Conservation (phyloP, 768 basidiomycete genomes). For the Lentinula sp. region DNA sequence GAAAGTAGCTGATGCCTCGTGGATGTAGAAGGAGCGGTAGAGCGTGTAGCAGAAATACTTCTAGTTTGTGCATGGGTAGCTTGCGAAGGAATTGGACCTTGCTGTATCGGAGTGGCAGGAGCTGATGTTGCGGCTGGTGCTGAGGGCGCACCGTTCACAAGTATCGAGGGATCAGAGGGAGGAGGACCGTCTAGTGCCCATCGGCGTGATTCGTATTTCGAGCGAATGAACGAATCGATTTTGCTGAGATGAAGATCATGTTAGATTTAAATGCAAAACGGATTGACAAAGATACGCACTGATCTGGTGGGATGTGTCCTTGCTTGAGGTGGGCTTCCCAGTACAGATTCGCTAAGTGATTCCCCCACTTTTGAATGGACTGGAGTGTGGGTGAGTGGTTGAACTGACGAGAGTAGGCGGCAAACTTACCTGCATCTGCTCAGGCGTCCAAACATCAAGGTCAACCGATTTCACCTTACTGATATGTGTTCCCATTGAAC, state of each 20-base stretch:
- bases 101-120: conserved; percentile 14
- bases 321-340: conserved; percentile 95
- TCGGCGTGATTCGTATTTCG: conserved; percentile 88
- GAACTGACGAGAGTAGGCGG: not conserved
- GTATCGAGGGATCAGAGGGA: conserved; percentile 72
- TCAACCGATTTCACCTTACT: conserved; percentile 97
- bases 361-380: conserved; percentile 94
- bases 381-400: conserved; percentile 15
- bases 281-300: conserved; percentile 49
- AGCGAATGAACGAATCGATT: conserved; percentile 96
- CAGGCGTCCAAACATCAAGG: conserved; percentile 95
- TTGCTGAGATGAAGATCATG: conserved; percentile 47
- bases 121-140: conserved; percentile 13
- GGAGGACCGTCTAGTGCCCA: conserved; percentile 93
- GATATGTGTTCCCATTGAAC: conserved; percentile 98
- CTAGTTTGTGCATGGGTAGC: conserved; percentile 23
- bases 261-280: not conserved
- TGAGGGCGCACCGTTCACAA: conserved; percentile 43
- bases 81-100: conserved; percentile 22
- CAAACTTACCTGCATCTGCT: conserved; percentile 83
- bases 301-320: conserved; percentile 90
- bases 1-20: conserved; percentile 51
- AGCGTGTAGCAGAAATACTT: conserved; percentile 21
- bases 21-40: conserved; percentile 17
- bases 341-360: conserved; percentile 85